Evolutionary conservation across 2,329 filamentous ascomycete species (phyloP), one percentile per base, ranked within the genome.

Genomic region (Fusarium setosum): DNA sequence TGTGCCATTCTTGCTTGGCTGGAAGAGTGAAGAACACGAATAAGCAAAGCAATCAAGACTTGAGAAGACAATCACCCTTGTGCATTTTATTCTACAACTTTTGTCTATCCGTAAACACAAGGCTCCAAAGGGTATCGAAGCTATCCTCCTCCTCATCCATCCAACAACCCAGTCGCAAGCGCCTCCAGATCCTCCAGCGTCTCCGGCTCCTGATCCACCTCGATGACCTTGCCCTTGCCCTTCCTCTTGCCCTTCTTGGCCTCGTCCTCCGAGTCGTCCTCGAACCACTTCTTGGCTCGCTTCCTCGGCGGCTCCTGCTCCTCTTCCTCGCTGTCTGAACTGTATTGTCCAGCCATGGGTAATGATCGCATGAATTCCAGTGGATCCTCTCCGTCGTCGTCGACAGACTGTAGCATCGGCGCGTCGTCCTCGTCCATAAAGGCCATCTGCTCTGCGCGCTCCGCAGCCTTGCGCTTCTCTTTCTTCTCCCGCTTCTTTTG

Each of bases 261-360:
- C 47, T 77, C 79, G 52, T 81, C 79, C 75, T 92, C 92, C 3
- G 84, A 86, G 60, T 90, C 89, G 60, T 90, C 86, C 76, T 93
- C 84, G 80, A 93, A 93, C 90, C 90, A 93, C 79, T 93, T 93
- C 87, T 91, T 93, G 60, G 85, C 82, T 77, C 87, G 90, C 84
- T 80, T 79, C 72, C 77, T 80, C 17, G 84, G 83, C 47, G 81
- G 81, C 75, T 77, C 67, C 78, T 78, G 52, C 76, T 82, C 82
- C 2, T 73, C 72, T 15, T 76, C 17, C 23, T 65, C 76, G 32
- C 77, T 73, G 6, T 63, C 72, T 1, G 76, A 76, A 15, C 76
- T 73, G 5, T 63, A 73, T 12, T 75, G 74, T 1, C 79, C 82
- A 3, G 80, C 80, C 29, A 85, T 74, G 3, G 88, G 88, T 63